Percentiles rank a stretch among this genome's conserved stretches.
phyloP scores from a whole-genome alignment of 176 grass and related monocot species.

The Zoysia japonica region DNA sequence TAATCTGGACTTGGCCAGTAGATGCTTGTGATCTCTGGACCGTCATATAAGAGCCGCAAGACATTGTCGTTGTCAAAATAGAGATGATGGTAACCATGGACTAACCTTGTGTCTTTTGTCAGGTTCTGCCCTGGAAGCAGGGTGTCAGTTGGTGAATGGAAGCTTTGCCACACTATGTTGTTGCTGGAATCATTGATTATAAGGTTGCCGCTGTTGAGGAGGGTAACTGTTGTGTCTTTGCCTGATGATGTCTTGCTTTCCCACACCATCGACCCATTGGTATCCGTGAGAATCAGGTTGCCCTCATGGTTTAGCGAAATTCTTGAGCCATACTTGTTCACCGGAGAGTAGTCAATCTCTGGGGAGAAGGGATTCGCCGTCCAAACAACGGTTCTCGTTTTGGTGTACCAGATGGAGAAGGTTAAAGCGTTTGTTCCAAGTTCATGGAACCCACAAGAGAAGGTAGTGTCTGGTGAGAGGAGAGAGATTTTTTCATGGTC shows the following conservation, averaged over 20 bases:
- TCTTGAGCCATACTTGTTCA: conserved; percentile 57
- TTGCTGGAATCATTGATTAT: conserved; percentile 46
- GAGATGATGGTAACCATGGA: conserved; percentile 50
- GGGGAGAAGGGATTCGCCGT: conserved; percentile 57
- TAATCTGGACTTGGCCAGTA: conserved; percentile 67
- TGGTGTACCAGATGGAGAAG: conserved; percentile 74
- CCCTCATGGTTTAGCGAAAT: conserved; percentile 54
- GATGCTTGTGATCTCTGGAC: conserved; percentile 63
- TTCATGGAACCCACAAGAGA: conserved; percentile 55
- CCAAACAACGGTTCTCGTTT: conserved; percentile 56
- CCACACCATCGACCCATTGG: conserved; percentile 64
- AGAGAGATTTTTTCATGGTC: conserved; percentile 39
- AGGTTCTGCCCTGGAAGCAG: conserved; percentile 56
- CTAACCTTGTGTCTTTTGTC: conserved; percentile 58
- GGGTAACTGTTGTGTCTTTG: conserved; percentile 41
- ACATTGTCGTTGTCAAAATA: conserved; percentile 80
- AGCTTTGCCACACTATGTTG: conserved; percentile 60
- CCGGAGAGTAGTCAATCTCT: conserved; percentile 34
- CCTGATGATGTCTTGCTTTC: conserved; percentile 52
- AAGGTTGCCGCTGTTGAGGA: conserved; percentile 68
- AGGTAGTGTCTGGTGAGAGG: conserved; percentile 47
- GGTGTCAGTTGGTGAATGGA: conserved; percentile 57
- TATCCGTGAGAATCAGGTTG: conserved; percentile 62
- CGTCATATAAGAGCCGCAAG: conserved; percentile 48
- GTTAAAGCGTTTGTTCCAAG: conserved; percentile 52